Evolutionary conservation across 2,329 filamentous ascomycete species (phyloP).

Genomic region (Fusarium albidum): DNA sequence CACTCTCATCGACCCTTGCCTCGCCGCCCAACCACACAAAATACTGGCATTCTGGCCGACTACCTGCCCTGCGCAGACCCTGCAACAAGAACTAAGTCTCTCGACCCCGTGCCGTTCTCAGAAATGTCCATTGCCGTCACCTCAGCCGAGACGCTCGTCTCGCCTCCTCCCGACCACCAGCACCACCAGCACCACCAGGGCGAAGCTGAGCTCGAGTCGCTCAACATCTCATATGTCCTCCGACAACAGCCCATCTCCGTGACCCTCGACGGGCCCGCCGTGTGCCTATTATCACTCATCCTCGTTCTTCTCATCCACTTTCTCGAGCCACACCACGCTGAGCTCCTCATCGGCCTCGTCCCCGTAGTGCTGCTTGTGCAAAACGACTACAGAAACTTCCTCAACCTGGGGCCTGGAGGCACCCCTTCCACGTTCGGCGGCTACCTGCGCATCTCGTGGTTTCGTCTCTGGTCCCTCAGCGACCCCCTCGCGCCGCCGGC

Average conservation of each 20-base stretch:
- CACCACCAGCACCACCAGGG: too few relatives aligned
- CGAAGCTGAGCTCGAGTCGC: slow-evolving; percentile 32
- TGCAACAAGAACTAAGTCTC: slow-evolving; percentile 1
- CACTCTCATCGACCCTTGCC: slow-evolving; percentile 18
- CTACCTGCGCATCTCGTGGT: slow-evolving; percentile 76
- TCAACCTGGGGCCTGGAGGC: slow-evolving; percentile 81
- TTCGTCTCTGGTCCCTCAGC: slow-evolving; percentile 75
- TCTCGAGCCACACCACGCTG: slow-evolving; percentile 56
- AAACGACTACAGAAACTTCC: slow-evolving; percentile 78
- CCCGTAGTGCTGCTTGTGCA: slow-evolving; percentile 63
- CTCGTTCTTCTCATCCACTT: slow-evolving; percentile 63
- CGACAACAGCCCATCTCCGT: slow-evolving; percentile 60
- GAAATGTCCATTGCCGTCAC: slow-evolving; percentile 42
- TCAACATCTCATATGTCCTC: slow-evolving; percentile 33
- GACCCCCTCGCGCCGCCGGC: slow-evolving; percentile 71
- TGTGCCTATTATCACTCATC: slow-evolving; percentile 54
- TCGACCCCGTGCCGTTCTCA: background rate
- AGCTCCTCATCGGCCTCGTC: slow-evolving; percentile 58
- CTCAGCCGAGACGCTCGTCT: slow-evolving; percentile 37
- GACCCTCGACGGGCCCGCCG: slow-evolving; percentile 59
- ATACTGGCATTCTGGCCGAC: slow-evolving; percentile 27
- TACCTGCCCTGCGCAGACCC: background rate
- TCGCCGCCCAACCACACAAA: slow-evolving; percentile 6
- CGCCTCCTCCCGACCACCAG: slow-evolving; percentile 33
- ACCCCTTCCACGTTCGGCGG: slow-evolving; percentile 77